Base-by-base conservation (phyloP, 495 filamentous ascomycete species). In the Hyaloscypha bicolor region DNA sequence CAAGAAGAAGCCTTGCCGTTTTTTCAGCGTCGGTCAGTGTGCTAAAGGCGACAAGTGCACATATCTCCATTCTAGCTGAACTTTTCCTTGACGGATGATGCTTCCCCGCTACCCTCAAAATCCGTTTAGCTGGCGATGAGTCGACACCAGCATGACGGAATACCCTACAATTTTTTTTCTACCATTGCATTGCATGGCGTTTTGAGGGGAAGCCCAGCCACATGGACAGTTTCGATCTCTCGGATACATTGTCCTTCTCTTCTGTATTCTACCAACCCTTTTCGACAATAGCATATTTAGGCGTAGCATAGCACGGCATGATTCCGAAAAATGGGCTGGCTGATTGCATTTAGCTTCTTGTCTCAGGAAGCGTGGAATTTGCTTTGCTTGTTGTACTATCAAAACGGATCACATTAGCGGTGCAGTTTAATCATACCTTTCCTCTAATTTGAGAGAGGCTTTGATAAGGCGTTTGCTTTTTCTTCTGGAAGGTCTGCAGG, bases 11-110 rank as follows among this genome's bases (percentile, higher is more conserved):
- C 83, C 90, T 19, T 97, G 93, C 78, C 86, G 83, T 58, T 96
- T 93, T 77, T 97, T 84, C 82, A 80, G 84, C 6, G 84, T 91
- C 64, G 93, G 93, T 19, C 89, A 88, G 75, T 97, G 93, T 77
- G 81, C 83, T 21, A 95, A 96, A 76, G 93, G 93, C 4, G 90
- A 91, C 21, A 88, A 90, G 39, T 97, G 93, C 76, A 95, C 91
- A 1, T 97, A 87, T 78, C 82, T 91, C 55, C 93, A 97, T 68
- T 85, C 88, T 22, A 12, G 60, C 16, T 37, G 22, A 42, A 37
- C 59, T 21, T 45, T 42, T 48, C 11, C 4, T 6, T 11, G 42
- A 19, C 4, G 25, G 25, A 25, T 25, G 25, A 25, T 25, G 25
- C 25, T 25, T 25, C 25, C 25, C 25, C 25, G 25, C 2, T 25